Evolutionary conservation across 768 basidiomycete species (phyloP), one percentile per base, ranked within the genome.

Genomic region (Crepidotus variabilis): DNA sequence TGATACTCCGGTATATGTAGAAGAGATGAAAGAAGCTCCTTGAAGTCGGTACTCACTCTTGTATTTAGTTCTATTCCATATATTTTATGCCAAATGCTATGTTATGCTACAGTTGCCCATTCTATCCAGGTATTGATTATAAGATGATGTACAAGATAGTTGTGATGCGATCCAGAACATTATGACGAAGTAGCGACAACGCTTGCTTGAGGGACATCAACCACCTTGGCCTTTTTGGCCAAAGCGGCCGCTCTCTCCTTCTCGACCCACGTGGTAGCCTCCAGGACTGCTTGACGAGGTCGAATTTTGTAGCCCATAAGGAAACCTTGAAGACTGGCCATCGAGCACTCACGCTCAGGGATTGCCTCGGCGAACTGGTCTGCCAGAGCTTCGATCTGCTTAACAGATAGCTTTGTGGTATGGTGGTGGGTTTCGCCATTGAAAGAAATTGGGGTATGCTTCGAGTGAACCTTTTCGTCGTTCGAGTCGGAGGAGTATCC

Each of bases 221-320:
- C 4, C 5, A 11, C 13, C 39, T 43, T 43, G 5, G 39, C 11
- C 39, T 43, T 43, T 11, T 43, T 43, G 5, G 39, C 39, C 13
- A 24, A 22, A 11, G 36, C 45, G 16, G 61, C 68, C 2, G 57
- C 57, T 21, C 66, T 61, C 58, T 83, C 78, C 61, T 75, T 74
- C 56, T 78, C 75, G 9, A 86, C 74, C 82, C 85, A 88, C 8
- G 56, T 68, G 9, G 62, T 64, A 6, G 76, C 67, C 2, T 75
- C 73, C 21, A 68, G 67, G 13, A 84, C 77, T 7, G 88, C 88
- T 13, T 77, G 78, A 57, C 72, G 67, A 0, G 89, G 87, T 3
- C 78, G 69, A 6, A 71, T 74, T 68, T 90, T 89, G 72, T 86
- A 81, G 20, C 9, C 35, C 86, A 92, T 88, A 57, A 92, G 67